Base-by-base conservation (phyloP, 2,329 filamentous ascomycete genomes). In the Xylariaceae sp. region DNA sequence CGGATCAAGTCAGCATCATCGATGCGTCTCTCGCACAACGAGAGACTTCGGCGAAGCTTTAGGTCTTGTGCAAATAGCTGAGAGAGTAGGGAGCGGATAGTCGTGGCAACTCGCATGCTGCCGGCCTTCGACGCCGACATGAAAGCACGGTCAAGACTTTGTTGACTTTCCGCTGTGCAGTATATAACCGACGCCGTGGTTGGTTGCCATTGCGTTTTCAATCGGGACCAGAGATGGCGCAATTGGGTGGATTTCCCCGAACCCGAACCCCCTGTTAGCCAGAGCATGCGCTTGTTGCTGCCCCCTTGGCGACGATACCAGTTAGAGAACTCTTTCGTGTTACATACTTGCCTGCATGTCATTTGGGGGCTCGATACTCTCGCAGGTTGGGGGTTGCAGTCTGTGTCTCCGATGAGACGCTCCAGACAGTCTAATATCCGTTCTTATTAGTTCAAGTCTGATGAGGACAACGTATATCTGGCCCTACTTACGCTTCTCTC, bases 241-340 rank as follows among this genome's bases (percentile, higher is more conserved):
- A 64, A 37, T 44, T 60, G 59, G 1, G 62, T 64, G 10, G 62
- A 60, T 55, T 62, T 64, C 11, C 62, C 62, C 6, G 62, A 62
- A 13, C 62, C 62, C 51, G 48, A 18, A 3, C 17, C 18, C 47
- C 62, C 62, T 23, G 55, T 64, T 17, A 64, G 55, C 62, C 59
- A 62, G 35, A 64, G 55, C 11, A 64, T 49, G 45, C 49, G 23
- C 44, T 56, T 53, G 17, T 58, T 58, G 30, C 52, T 59, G n/a
- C 55, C 57, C 44, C 44, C 53, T n/a, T 51, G 57, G 30, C 62
- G 60, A 47, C 45, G 55, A 58, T 64, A 64, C 62, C 62, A 64
- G 47, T 56, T 45, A 15, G 45, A 45, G 35, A 64, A 64, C 30
- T 64, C 51, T 10, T n/a, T 51, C 10, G 62, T 54, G 15, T 37